phyloP scores from a whole-genome alignment of 2,329 filamentous ascomycete genomes.

The Epichloe coenophiala region DNA sequence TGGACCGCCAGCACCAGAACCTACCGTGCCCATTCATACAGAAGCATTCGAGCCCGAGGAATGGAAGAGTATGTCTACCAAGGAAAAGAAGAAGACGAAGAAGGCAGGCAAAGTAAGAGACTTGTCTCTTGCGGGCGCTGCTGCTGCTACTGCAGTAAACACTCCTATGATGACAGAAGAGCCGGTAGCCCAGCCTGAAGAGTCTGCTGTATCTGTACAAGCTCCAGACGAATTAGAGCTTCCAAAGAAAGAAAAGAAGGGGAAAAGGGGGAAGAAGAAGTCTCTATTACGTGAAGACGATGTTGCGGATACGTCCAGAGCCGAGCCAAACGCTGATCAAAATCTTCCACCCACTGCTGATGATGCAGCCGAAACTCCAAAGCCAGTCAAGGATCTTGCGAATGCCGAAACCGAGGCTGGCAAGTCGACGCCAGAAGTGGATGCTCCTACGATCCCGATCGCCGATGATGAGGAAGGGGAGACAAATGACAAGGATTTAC shows the following conservation, averaged over 20 bases:
- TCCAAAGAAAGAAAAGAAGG: conserved; percentile 9
- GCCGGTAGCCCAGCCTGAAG: conserved; percentile 2
- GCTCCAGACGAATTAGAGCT: conserved; percentile 5
- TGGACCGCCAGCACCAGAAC: conserved; percentile 3
- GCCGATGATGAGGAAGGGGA: background rate
- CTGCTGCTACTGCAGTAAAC: conserved; percentile 3
- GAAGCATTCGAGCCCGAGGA: conserved; percentile 9
- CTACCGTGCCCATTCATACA: background rate
- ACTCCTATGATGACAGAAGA: background rate
- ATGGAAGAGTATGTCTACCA: conserved; percentile 7
- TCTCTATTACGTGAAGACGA: conserved; percentile 4
- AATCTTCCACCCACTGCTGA: background rate
- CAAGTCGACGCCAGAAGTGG: background rate
- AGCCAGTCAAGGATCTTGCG: background rate
- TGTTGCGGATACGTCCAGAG: background rate
- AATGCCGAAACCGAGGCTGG: background rate
- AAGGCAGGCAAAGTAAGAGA: conserved; percentile 10
- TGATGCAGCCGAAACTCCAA: background rate
- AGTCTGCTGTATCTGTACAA: background rate
- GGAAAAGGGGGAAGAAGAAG: conserved; percentile 9
- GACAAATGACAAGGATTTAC: background rate
- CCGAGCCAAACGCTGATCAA: background rate
- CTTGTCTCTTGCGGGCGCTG: conserved; percentile 1
- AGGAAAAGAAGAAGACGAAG: conserved; percentile 10
- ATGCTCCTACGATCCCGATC: background rate